A percentile compares a stretch with the other conserved stretches of the same genome.
Conservation (phyloP, 345 rosid genomes). For the Euphorbia peplus region DNA sequence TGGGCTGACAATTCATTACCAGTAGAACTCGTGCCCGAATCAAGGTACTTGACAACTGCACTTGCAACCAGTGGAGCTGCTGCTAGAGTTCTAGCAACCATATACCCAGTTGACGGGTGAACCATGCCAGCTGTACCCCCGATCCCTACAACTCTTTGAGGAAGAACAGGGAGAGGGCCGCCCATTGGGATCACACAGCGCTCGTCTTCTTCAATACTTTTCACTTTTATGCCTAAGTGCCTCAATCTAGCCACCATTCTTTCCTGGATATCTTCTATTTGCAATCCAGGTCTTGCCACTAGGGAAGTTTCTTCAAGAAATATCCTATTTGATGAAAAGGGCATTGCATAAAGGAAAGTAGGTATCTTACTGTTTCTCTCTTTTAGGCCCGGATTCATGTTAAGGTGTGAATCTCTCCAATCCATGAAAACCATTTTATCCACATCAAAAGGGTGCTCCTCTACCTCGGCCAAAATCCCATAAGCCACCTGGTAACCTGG, state of each 20-base stretch:
- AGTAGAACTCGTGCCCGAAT: conserved; percentile 38
- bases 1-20: conserved; percentile 65
- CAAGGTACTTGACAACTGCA: conserved; percentile 67
- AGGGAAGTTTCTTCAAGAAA: conserved; percentile 95
- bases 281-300: conserved; percentile 86
- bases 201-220: conserved; percentile 84
- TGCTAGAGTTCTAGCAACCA: conserved; percentile 97
- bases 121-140: conserved; percentile 98
- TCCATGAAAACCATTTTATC: conserved; percentile 98
- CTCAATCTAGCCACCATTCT: conserved; percentile 90
- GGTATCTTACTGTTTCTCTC: conserved; percentile 70
- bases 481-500: conserved; percentile 98
- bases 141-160: conserved; percentile 91
- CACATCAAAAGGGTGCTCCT: conserved; percentile 86
- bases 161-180: conserved; percentile 89
- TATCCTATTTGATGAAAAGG: conserved; percentile 69
- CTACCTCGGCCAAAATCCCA: conserved; percentile 92
- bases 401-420: conserved; percentile 91
- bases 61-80: conserved; percentile 92
- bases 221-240: conserved; percentile 80
- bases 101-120: conserved; percentile 91
- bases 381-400: conserved; percentile 38
- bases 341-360: conserved; percentile 92
- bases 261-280: conserved; percentile 82
- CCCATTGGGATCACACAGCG: conserved; percentile 96